Evolutionary conservation across 257 asterid genomes (phyloP), one percentile per base, ranked within the genome.

Genomic region (Ilex asprella): DNA sequence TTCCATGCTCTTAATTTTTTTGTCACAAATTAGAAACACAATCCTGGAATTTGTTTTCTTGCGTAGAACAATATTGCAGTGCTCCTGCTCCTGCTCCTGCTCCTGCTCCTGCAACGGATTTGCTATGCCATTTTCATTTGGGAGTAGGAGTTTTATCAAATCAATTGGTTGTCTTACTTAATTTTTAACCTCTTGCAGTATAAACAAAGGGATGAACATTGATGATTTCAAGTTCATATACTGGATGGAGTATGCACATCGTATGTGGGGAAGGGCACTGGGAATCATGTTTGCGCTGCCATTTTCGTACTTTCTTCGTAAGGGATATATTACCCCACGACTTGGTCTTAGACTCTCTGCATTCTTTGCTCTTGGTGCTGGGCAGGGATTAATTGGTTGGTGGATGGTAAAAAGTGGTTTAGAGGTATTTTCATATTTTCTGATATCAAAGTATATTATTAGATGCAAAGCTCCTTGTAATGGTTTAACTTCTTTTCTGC

Each of bases 331-430:
- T 67, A 92, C 97, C 0, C 63, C 71, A 27, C 81, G 56, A 65
- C 79, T 89, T 66, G 99, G 95, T 55, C 71, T 85, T 72, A 85
- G 91, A 76, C 91, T 92, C 10, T 80, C 80, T 66, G 95, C 95
- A 29, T 79, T 92, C 54, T 92, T 92, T 70, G 95, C 91, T 64
- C 97, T 92, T 78, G 99, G 99, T 61, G 99, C 91, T 73, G 99
- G 97, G 59, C 97, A 92, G 75, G 99, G 99, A 58, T 66, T 92
- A 10, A 85, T 92, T 62, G 99, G 99, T 58, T 92, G 99, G 99
- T 92, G 99, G 99, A 92, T 89, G 97, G 97, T 92, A 55, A 89
- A 85, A 82, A 92, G 99, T 68, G 99, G 99, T 63, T 78, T 89
- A 67, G 99, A 92, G 97, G 97, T 92, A 82, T 16, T 52, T 58